Evolutionary conservation across 192 early-diverging fungal species (phyloP), one percentile per base, ranked within the genome.

Genomic region (Backusella morwellensis): DNA sequence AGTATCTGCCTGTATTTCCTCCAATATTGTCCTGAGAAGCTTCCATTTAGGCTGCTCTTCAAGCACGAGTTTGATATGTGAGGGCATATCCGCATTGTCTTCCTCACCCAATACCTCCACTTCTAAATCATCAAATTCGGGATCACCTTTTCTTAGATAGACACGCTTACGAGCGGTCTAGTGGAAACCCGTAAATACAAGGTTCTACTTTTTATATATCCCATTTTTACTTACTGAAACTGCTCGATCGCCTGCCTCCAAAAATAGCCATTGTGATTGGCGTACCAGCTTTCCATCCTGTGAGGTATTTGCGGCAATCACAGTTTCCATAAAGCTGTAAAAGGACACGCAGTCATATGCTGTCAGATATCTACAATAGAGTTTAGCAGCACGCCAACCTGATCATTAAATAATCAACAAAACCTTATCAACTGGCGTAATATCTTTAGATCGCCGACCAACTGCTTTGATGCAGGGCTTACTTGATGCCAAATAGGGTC

Each of bases 31-130:
- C 1, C 74, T 75, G 34, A 99, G 74, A 12, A 91, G 87, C 50
- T 82, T 82, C 93, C 97, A 98, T 78, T 99, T 99, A 19, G 98
- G 98, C n/a, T 92, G 91, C 54, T 94, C 95, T 78, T 99, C 97
- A 50, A 98, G 78, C 38, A 92, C 86, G 0, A 93, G 91, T 69
- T 88, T 81, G 59, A 94, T 87, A 35, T 86, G 83, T 1, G 90
- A 86, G 1, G 96, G 94, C 26, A 97, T 79, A 6, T 17, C 12
- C 1, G 12, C 86, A 85, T 74, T 81, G 69, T 19, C 14, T 69
- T 26, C 0, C 15, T 26, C 1, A 11, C 21, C 17, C 7, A 14
- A 6, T 26, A 23, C 8, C 15, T 42, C 29, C 2, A 21, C 41
- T 17, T 68, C 50, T 1, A 70, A 42, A 11, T 19, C 2, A 44